Conservation (phyloP, 768 basidiomycete species). For the Boletus sensibilis region DNA sequence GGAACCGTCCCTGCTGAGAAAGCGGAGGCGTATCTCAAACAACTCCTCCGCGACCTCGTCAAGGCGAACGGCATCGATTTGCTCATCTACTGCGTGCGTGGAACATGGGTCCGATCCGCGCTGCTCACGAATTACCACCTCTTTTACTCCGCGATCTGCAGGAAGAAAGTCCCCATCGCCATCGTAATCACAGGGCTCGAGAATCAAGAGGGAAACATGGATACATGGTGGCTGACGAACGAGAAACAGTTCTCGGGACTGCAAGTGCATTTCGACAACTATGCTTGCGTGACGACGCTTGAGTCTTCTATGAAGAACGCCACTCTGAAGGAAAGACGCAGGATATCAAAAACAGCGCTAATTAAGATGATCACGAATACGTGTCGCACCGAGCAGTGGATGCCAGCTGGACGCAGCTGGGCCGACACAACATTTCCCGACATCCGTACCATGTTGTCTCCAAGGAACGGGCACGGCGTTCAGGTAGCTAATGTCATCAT, state of each 20-base stretch:
- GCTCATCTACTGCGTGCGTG: conserved; percentile 32
- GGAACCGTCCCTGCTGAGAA: conserved; percentile 24
- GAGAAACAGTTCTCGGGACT: conserved; percentile 27
- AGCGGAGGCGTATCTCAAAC: conserved; percentile 30
- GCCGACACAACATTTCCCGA: conserved; percentile 20
- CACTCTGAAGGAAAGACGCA: conserved; percentile 14
- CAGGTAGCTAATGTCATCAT: conserved; percentile 23
- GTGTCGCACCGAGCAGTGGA: conserved; percentile 26
- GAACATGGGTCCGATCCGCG: conserved; percentile 17
- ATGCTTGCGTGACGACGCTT: conserved; percentile 41
- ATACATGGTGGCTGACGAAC: conserved; percentile 31
- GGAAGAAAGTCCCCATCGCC: conserved; percentile 37
- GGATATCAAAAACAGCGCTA: conserved; percentile 22
- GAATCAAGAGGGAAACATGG: conserved; percentile 30
- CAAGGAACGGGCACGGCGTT: not conserved
- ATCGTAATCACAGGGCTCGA: conserved; percentile 42
- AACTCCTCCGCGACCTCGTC: conserved; percentile 22
- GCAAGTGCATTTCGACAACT: conserved; percentile 34
- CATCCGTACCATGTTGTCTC: conserved; percentile 17
- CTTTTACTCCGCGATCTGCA: conserved; percentile 41
- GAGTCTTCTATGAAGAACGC: conserved; percentile 5
- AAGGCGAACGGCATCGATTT: conserved; percentile 18
- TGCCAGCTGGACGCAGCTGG: conserved; percentile 24
- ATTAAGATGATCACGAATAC: conserved; percentile 20
- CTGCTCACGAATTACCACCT: conserved; percentile 37